A percentile compares a stretch with the other conserved stretches of the same genome.
phyloP scores from a whole-genome alignment of 2,329 filamentous ascomycete genomes.

The Colletotrichum brevisporum region DNA sequence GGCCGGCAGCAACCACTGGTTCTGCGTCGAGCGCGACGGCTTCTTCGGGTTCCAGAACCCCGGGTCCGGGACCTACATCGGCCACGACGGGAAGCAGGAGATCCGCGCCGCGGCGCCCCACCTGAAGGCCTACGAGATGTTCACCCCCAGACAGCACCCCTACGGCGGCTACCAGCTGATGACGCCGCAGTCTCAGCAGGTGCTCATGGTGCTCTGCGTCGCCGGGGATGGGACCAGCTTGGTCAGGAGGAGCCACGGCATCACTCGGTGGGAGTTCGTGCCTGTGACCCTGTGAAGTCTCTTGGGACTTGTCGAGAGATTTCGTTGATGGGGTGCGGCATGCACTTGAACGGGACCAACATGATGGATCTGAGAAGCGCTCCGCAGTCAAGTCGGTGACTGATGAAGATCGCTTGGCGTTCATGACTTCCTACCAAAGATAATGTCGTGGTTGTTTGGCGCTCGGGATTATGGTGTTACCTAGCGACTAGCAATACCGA shows the following conservation, averaged over 20 bases:
- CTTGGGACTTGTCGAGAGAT: too few species aligned
- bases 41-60: constrained; percentile 56
- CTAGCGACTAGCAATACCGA: too few species aligned
- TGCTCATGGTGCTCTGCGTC: constrained; percentile 15
- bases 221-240: neutral
- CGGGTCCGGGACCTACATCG: constrained; percentile 50
- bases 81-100: constrained; percentile 45
- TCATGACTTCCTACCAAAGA: too few species aligned
- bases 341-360: too few species aligned
- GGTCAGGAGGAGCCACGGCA: constrained; percentile 10
- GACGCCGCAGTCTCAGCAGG: neutral
- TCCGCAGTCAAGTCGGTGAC: too few species aligned
- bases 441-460: too few species aligned
- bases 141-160: constrained; percentile 15
- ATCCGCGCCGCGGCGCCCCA: neutral
- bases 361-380: too few species aligned
- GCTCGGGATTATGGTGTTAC: too few species aligned
- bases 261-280: constrained; percentile 18
- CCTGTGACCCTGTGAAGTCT: neutral
- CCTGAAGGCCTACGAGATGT: constrained; percentile 1
- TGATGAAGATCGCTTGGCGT: too few species aligned
- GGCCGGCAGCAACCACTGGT: constrained; percentile 45
- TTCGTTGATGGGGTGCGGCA: too few species aligned
- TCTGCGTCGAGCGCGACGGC: constrained; percentile 53
- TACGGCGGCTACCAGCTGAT: constrained; percentile 18